Base-by-base conservation (phyloP, 1,284 basidiomycete genomes). In the Wallemia ichthyophaga region DNA sequence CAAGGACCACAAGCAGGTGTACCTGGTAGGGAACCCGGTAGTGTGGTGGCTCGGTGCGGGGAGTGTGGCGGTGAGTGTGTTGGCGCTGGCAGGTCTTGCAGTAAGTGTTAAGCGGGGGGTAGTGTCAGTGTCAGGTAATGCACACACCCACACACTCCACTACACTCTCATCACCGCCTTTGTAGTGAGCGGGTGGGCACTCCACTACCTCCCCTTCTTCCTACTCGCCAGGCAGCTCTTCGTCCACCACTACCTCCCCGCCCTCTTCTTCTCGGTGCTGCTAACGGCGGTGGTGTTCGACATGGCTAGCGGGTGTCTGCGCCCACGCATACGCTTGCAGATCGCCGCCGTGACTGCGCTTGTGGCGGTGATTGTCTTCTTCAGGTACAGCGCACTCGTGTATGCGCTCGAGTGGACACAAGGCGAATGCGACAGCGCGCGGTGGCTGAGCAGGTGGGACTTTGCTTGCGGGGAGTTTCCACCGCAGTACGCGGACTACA, bases 161-260 rank as follows among this genome's bases (percentile, higher is more conserved):
- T 98, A 98, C 71, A 89, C 96, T 71, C 73, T 80, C 48, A 74
- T 91, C 1, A 88, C 84, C 24, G 88, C 92, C 31, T 95, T 96
- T 75, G 96, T 98, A 77, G 71, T 89, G 58, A 73, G 88, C 33
- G 79, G 92, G 11, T 99, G 94, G 94, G 81, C 78, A 5, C 85
- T 84, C 62, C 94, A 99, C 71, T 99, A 95, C 73, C 73, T 86
- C 67, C 94, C 94, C 13, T 99, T 98, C 78, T 98, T 85, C 80
- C 76, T 95, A 31, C 95, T 99, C 88, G 83, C 78, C 66, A 85
- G 94, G 59, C 94, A 99, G 68, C 76, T 92, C 28, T 95, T 95
- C 76, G 74, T 99, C 37, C 92, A 99, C 69, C 92, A 99, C 71
- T 99, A 99, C 69, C 80, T 99, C 7, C 92, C 92, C 2, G 86